A percentile compares a stretch with the other conserved stretches of the same genome.
Evolutionary conservation across 371 early-diverging fungal species (phyloP).

Genomic region (Mortierella sp.): DNA sequence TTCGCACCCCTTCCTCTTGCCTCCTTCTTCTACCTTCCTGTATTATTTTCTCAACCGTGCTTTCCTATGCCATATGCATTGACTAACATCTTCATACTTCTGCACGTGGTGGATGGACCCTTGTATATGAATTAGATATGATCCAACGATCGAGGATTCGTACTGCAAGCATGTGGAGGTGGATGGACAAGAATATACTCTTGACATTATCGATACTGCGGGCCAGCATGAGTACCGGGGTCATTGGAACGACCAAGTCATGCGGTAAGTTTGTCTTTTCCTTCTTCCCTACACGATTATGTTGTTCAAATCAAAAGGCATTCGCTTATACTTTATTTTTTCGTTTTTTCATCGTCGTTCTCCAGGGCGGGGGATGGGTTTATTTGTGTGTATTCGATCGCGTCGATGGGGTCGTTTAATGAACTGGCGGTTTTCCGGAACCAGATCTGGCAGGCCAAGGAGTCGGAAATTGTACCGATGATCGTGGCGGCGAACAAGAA

Average conservation of each 20-base stretch:
- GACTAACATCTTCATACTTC: not conserved
- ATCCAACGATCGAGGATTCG: conserved; percentile 59
- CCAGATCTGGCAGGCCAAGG: conserved; percentile 59
- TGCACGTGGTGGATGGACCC: not conserved
- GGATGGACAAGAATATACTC: conserved; percentile 54
- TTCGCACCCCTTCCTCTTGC: not conserved
- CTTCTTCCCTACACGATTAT: not conserved
- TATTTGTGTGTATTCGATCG: conserved; percentile 59
- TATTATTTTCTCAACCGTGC: not conserved
- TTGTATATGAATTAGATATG: conserved; percentile 29
- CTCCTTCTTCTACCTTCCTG: not conserved
- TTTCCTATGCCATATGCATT: not conserved
- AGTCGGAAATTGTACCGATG: conserved; percentile 64
- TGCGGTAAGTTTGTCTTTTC: conserved; percentile 27
- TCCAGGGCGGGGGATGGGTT: conserved; percentile 56
- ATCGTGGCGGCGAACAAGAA: conserved; percentile 79
- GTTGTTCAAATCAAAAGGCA: too few relatives aligned
- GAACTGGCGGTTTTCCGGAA: conserved; percentile 50
- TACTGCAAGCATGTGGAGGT: conserved; percentile 57
- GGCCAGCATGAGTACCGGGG: conserved; percentile 60
- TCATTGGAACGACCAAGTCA: conserved; percentile 49
- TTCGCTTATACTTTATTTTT: not conserved
- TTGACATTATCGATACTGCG: conserved; percentile 60
- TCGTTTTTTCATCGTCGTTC: not conserved
- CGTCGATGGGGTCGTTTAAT: conserved; percentile 54